These are phyloP conservation scores for Spirogloea muscicola DNA, from an alignment of 139 green algal species.

Conservation along the genomic window DNA sequence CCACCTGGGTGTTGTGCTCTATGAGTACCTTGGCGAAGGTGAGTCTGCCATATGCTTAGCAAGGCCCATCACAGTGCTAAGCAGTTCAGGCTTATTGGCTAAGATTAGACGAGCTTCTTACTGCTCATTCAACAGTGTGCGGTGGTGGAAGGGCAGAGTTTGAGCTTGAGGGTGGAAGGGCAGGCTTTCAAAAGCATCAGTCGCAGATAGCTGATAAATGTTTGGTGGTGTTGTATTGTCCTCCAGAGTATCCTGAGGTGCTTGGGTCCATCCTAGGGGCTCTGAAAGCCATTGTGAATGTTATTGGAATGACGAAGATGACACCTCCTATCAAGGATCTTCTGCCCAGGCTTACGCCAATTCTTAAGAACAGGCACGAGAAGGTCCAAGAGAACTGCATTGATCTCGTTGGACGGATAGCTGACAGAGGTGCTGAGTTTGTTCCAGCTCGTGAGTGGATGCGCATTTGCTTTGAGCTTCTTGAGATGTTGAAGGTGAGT, in stretches of 20 bases:
- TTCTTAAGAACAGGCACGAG: constrained; percentile 92
- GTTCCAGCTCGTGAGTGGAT: constrained; percentile 99
- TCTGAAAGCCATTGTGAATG: constrained; percentile 93
- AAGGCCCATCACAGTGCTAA: too few species aligned
- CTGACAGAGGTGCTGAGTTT: constrained; percentile 89
- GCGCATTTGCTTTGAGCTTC: constrained; percentile 99
- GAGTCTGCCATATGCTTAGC: too few species aligned
- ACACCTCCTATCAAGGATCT: constrained; percentile 99
- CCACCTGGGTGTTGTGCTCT: constrained; percentile 83
- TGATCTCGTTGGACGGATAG: constrained; percentile 95
- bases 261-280: constrained; percentile 93
- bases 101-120: too few species aligned
- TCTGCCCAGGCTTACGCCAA: constrained; percentile 93
- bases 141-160: too few species aligned
- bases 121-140: too few species aligned
- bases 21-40: constrained; percentile 50
- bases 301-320: constrained; percentile 98
- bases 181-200: too few species aligned
- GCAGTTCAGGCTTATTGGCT: too few species aligned
- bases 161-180: too few species aligned
- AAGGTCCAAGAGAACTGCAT: constrained; percentile 97
- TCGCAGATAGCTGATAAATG: too few species aligned
- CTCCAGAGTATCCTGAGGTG: constrained; percentile 96
- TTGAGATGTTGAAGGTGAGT: constrained; percentile 89
- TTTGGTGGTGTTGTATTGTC: constrained; percentile 96